A percentile compares a stretch with the other conserved stretches of the same genome.
Conservation (phyloP, 1,139 yeast genomes). For the Debaryomyces subglobosus region DNA sequence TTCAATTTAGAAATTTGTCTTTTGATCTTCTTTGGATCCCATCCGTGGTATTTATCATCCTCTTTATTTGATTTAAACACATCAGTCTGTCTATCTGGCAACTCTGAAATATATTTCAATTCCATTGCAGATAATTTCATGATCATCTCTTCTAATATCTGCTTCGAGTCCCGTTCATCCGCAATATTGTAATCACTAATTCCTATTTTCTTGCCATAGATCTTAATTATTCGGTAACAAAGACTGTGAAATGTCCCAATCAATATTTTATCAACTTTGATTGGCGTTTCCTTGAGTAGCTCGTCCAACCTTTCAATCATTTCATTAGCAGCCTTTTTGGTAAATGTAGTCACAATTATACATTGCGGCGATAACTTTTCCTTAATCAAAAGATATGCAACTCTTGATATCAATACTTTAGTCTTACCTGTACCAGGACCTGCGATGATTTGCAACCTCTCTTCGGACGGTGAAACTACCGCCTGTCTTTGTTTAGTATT, state of each 20-base stretch:
- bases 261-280: constrained; percentile 48
- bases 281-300: constrained; percentile 39
- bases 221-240: constrained; percentile 61
- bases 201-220: constrained; percentile 57
- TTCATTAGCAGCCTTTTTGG: constrained; percentile 87
- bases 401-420: constrained; percentile 75
- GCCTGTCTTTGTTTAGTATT: constrained; percentile 65
- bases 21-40: constrained; percentile 41
- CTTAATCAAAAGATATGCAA: constrained; percentile 63
- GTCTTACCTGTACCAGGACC: constrained; percentile 95
- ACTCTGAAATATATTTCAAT: constrained; percentile 25
- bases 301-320: constrained; percentile 61
- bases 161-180: constrained; percentile 64
- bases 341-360: constrained; percentile 85
- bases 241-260: constrained; percentile 90
- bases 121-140: constrained; percentile 35
- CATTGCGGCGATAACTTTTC: constrained; percentile 57
- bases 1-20: constrained; percentile 56
- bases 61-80: constrained; percentile 17
- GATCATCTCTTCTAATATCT: constrained; percentile 49
- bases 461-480: constrained; percentile 54
- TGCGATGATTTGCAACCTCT: constrained; percentile 76
- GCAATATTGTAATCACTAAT: constrained; percentile 58
- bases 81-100: constrained; percentile 19
- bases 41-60: constrained; percentile 29